Percentiles rank a stretch among this genome's conserved stretches.
Conservation (phyloP, 345 rosid genomes). For the Eucalyptus virginea region DNA sequence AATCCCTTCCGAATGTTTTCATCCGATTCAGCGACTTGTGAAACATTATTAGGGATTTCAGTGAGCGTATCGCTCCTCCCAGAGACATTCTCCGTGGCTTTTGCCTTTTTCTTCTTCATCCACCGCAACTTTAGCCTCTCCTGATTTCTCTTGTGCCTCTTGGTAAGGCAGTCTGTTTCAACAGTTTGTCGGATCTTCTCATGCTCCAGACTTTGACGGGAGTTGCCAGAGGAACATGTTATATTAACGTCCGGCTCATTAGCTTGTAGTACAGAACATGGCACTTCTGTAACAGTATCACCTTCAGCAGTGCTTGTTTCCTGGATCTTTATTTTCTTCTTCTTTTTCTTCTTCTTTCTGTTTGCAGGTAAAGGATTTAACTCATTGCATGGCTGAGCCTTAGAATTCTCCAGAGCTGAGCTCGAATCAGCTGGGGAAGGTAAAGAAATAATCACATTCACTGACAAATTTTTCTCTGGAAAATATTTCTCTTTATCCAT, state of each 20-base stretch:
- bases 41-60: not conserved
- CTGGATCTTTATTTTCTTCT: not conserved
- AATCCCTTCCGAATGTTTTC: not conserved
- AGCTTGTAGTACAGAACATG: not conserved
- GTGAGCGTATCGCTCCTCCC: not conserved
- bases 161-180: not conserved
- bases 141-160: not conserved
- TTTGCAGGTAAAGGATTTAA: not conserved
- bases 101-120: not conserved
- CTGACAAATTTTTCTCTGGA: not conserved
- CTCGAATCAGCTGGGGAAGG: not conserved
- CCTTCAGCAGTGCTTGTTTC: not conserved
- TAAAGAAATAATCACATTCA: not conserved
- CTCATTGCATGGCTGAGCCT: not conserved
- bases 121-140: not conserved
- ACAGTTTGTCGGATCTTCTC: not conserved
- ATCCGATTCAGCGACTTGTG: not conserved
- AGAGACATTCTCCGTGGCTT: not conserved
- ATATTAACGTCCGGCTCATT: not conserved
- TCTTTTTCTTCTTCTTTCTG: not conserved
- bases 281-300: not conserved
- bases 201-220: not conserved
- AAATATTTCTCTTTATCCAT: not conserved
- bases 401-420: not conserved
- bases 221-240: not conserved